Evolutionary conservation across 768 basidiomycete genomes (phyloP).

Genomic region (Lenzites betulinus): DNA sequence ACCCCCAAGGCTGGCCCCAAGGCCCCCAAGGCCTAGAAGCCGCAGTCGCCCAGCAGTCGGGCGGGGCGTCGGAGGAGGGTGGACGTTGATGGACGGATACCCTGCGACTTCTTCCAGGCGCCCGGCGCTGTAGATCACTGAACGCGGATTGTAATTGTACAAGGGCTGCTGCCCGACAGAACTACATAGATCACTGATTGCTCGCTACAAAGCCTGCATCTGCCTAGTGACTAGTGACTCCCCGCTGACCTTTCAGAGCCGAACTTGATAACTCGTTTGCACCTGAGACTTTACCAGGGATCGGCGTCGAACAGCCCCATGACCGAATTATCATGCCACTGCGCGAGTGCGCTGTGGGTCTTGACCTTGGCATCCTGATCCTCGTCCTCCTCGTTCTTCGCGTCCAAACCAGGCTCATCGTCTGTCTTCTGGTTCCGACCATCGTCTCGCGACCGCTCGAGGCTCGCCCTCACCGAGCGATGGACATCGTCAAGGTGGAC

Average conservation of each 20-base stretch:
- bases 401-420: slow-evolving; percentile 2
- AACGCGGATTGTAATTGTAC: not conserved
- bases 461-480: slow-evolving; percentile 19
- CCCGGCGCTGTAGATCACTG: not conserved
- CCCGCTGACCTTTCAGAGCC: too few species aligned
- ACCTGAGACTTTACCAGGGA: not conserved
- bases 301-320: slow-evolving; percentile 2
- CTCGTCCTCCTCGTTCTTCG: not conserved
- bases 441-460: slow-evolving; percentile 4
- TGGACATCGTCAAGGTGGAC: slow-evolving; percentile 29
- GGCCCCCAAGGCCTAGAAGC: slow-evolving; percentile 13
- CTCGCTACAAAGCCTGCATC: too few species aligned
- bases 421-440: not conserved
- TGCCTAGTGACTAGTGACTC: too few species aligned
- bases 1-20: slow-evolving; percentile 21
- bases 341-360: not conserved
- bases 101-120: not conserved
- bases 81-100: not conserved
- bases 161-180: not conserved
- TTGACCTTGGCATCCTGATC: slow-evolving; percentile 7
- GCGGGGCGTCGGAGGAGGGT: not conserved
- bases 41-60: not conserved
- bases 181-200: not conserved
- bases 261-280: too few species aligned
- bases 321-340: not conserved